Evolutionary conservation across 1,284 basidiomycete species (phyloP).

Genomic region (Agaricales sp.): DNA sequence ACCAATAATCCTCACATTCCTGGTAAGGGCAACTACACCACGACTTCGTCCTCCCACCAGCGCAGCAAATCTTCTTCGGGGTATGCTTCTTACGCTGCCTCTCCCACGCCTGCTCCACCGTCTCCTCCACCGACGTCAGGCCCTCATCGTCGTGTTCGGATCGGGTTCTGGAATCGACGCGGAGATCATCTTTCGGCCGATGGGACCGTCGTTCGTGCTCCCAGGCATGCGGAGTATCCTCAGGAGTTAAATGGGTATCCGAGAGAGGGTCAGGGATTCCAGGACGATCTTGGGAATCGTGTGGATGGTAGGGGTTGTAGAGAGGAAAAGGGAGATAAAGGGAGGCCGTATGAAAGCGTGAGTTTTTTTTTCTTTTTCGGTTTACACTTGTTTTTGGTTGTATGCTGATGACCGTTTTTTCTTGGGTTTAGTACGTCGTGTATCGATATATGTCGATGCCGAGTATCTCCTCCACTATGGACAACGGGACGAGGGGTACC

Average conservation of each 20-base stretch:
- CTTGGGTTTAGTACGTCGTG: too few species aligned
- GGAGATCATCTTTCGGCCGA: constrained; percentile 52
- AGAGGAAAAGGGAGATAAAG: background rate
- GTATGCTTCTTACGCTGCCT: background rate
- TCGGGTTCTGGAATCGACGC: constrained; percentile 58
- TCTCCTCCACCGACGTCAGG: constrained; percentile 8
- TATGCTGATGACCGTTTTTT: too few species aligned
- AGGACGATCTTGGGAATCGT: constrained; percentile 33
- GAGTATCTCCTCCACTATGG: too few species aligned
- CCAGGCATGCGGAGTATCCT: constrained; percentile 39
- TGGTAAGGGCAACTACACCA: background rate
- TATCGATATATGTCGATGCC: too few species aligned
- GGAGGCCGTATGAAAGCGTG: background rate
- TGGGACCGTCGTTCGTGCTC: constrained; percentile 52
- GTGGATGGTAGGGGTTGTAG: background rate
- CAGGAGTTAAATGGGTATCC: constrained; percentile 50
- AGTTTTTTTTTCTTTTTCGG: background rate
- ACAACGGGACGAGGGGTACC: too few species aligned
- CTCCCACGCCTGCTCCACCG: constrained; percentile 9
- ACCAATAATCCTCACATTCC: background rate
- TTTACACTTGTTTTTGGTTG: too few species aligned
- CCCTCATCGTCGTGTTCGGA: constrained; percentile 24
- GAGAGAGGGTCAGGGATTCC: constrained; percentile 36
- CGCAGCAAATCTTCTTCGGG: background rate
- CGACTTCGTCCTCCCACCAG: background rate